These are phyloP conservation scores for Bruguiera hainesii DNA, from an alignment of 441 rosid species.

Conservation along the genomic window DNA sequence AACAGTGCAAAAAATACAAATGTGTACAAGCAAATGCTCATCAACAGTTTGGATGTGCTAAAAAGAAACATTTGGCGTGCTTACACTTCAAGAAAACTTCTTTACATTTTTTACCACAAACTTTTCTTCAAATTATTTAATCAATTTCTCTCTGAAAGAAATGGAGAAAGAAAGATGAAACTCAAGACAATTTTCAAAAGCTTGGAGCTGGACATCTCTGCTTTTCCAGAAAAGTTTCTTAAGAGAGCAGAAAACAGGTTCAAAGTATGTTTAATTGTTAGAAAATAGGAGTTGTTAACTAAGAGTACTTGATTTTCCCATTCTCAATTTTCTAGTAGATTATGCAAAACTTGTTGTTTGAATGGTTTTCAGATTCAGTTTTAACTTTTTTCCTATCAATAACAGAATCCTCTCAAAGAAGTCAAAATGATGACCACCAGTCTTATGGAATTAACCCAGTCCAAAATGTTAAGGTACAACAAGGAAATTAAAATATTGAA, in stretches of 20 bases:
- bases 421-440: constrained; percentile 1
- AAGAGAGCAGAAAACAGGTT: too few relatives aligned
- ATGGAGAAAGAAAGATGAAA: too few relatives aligned
- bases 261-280: too few relatives aligned
- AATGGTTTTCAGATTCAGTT: neutral
- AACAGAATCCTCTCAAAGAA: neutral
- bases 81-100: too few relatives aligned
- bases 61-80: neutral
- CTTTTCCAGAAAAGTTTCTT: too few relatives aligned
- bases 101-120: too few relatives aligned
- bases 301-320: neutral
- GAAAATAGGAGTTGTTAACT: too few relatives aligned
- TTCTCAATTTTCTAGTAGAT: neutral
- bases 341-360: neutral
- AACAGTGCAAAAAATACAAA: neutral
- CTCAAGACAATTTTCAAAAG: too few relatives aligned
- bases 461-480: neutral
- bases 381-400: neutral
- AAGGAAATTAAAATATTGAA: constrained; percentile 9
- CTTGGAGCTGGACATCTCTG: too few relatives aligned
- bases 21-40: constrained; percentile 2
- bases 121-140: too few relatives aligned
- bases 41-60: neutral
- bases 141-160: too few relatives aligned
- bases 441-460: neutral